These are phyloP conservation scores for Tetramitus jugosus DNA, from an alignment of 208 protist genomes.

Conservation along the genomic window DNA sequence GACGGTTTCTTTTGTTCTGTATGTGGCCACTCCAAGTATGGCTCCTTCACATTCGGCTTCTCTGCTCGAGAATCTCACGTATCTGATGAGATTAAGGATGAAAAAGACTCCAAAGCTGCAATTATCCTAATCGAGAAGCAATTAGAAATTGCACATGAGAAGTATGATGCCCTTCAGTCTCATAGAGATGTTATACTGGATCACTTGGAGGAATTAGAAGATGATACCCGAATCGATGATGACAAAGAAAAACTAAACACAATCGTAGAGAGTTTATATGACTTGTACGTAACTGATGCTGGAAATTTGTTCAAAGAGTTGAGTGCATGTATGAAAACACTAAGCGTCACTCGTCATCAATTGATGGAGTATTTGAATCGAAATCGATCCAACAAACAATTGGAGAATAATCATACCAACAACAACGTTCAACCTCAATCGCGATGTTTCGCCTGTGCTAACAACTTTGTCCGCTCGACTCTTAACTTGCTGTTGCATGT, in stretches of 20 bases:
- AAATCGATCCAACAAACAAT: too few relatives aligned
- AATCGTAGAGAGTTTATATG: too few relatives aligned
- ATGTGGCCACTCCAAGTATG: background rate
- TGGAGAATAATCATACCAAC: too few relatives aligned
- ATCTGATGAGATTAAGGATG: constrained; percentile 1
- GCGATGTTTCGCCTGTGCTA: too few relatives aligned
- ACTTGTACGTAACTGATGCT: too few relatives aligned
- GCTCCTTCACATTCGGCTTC: background rate
- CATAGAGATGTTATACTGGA: background rate
- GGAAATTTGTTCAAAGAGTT: too few relatives aligned
- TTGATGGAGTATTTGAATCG: too few relatives aligned
- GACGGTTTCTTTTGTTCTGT: background rate
- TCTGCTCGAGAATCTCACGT: background rate
- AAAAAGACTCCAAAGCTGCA: background rate
- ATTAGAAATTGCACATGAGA: background rate
- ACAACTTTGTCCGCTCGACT: too few relatives aligned
- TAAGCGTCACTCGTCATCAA: too few relatives aligned
- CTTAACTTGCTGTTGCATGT: too few relatives aligned
- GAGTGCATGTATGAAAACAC: too few relatives aligned
- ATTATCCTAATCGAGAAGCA: background rate
- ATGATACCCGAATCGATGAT: background rate
- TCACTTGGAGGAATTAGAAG: background rate
- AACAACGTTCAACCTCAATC: too few relatives aligned
- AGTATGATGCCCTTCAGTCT: background rate
- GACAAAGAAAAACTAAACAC: constrained; percentile 31